A percentile compares a stretch with the other conserved stretches of the same genome.
Evolutionary conservation across 2,329 filamentous ascomycete genomes (phyloP).

Genomic region (Myriosclerotinia duriaeana): DNA sequence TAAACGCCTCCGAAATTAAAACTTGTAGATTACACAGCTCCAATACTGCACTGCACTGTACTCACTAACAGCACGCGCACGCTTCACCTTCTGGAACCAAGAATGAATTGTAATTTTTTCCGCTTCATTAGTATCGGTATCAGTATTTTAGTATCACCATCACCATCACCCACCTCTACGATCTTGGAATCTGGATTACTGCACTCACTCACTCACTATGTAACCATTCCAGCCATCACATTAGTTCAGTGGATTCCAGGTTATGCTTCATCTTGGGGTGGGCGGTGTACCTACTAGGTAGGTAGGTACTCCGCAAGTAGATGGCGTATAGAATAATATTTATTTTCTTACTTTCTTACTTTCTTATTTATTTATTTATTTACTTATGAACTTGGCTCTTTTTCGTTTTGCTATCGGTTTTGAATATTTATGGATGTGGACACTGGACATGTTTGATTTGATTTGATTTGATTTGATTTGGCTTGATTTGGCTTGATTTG

Average conservation of each 20-base stretch:
- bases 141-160: no score
- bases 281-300: no score
- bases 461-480: not conserved
- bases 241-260: not conserved
- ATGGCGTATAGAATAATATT: not conserved
- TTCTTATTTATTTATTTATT: not conserved
- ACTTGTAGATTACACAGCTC: conserved; percentile 18
- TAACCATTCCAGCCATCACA: not conserved
- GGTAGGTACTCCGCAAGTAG: not conserved
- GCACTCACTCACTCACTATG: conserved; percentile 1
- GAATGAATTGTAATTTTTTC: not conserved
- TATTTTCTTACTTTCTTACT: not conserved
- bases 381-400: not conserved
- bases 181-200: not conserved
- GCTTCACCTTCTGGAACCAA: not conserved
- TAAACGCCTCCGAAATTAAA: not conserved
- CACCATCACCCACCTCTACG: no score
- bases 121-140: not conserved
- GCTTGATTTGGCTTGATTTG: not conserved
- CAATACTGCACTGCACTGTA: not conserved
- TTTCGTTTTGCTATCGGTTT: no score
- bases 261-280: not conserved
- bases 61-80: no score
- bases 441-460: not conserved
- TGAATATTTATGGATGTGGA: not conserved